phyloP scores from a whole-genome alignment of 2,329 filamentous ascomycete species.

The Cladophialophora psammophila region DNA sequence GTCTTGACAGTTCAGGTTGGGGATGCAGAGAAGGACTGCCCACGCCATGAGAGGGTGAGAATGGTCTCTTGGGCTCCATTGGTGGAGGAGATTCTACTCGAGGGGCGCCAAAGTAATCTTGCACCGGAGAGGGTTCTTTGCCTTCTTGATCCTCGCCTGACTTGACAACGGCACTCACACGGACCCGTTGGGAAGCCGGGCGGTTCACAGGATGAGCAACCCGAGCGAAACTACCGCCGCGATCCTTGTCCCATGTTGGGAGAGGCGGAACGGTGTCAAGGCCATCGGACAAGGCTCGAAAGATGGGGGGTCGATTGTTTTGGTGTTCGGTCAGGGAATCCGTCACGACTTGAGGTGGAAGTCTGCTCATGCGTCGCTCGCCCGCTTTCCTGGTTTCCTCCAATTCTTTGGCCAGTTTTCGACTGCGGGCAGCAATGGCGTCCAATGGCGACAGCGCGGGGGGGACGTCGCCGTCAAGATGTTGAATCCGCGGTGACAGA shows the following conservation, averaged over 20 bases:
- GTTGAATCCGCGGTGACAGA: conserved; percentile 74
- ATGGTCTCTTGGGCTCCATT: conserved; percentile 13
- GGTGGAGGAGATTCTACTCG: conserved; percentile 41
- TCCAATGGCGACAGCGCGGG: conserved; percentile 93
- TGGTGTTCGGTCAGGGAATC: conserved; percentile 78
- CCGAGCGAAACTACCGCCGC: conserved; percentile 45
- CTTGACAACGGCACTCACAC: conserved; percentile 68
- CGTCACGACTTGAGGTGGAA: conserved; percentile 82
- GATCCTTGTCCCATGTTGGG: conserved; percentile 54
- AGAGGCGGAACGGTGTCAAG: conserved; percentile 46
- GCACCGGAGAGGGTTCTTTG: conserved; percentile 6
- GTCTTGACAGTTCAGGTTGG: conserved; percentile 17
- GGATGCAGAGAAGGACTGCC: conserved; percentile 15
- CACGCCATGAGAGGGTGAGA: conserved; percentile 11
- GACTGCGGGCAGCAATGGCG: conserved; percentile 91
- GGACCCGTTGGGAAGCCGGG: conserved; percentile 76
- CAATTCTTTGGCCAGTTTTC: conserved; percentile 84
- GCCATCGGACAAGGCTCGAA: conserved; percentile 74
- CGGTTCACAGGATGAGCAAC: conserved; percentile 59
- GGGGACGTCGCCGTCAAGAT: conserved; percentile 80
- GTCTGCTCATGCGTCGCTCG: conserved; percentile 80
- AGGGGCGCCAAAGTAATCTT: conserved; percentile 41
- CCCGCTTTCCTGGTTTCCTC: conserved; percentile 74
- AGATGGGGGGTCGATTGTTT: conserved; percentile 72
- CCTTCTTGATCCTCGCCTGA: conserved; percentile 34